Evolutionary conservation across 768 basidiomycete genomes (phyloP), one percentile per base, ranked within the genome.

Genomic region (Lactarius psammicola): DNA sequence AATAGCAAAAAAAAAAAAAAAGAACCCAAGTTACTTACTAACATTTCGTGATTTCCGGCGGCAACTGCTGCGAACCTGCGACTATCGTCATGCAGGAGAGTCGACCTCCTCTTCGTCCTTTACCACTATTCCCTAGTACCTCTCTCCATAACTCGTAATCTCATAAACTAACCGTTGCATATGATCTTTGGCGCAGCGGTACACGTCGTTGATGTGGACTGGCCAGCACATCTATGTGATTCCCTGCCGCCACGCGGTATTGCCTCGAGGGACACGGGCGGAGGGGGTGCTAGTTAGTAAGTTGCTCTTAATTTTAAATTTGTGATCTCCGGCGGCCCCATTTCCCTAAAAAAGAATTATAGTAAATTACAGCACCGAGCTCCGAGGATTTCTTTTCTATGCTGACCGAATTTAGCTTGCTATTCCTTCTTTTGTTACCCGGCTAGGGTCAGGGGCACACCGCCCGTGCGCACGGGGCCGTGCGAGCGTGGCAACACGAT

Each of bases 251-350:
- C 44, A 31, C 54, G 59, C 20, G 8, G 26, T 17, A 8, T 9
- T 31, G 54, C 63, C 63, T 63, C 38, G 40, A 62, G 62, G n/a
- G 62, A 55, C 55, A 33, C 40, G 55, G 23, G 49, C 15, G 23
- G 2, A 26, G 13, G 49, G 23, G 46, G 26, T 3, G 1, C 15
- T 13, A 26, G 40, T 40, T 40, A 40, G 40, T 64, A 64, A 59
- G 63, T 59, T 64, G 20, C 15, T 10, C 13, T 40, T 30, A 53
- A 64, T 64, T 64, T 56, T 53, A 59, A 64, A 64, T 64, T 53
- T 38, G 23, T 51, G 49, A 51, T 51, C 13, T 23, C 36, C 33
- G 46, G 46, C 56, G 51, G n/a, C n/a, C n/a, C 38, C 13, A 26
- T 26, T 51, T n/a, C 20, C 42, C 42, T 44, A n/a, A 44, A 51